Conservation (phyloP, 306 rosid species). For the Datisca glomerata region DNA sequence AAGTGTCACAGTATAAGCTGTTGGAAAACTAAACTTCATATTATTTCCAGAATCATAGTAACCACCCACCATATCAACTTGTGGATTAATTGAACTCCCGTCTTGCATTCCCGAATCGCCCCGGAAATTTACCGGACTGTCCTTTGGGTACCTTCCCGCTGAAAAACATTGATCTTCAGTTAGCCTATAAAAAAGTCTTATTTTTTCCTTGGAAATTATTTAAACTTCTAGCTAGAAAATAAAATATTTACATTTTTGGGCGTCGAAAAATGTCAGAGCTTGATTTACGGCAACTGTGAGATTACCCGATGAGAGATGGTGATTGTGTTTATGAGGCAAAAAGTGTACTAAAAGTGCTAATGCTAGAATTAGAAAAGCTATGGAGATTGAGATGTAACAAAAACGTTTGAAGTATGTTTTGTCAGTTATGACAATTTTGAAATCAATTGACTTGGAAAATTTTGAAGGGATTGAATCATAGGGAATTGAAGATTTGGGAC, state of each 20-base stretch:
- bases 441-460: conserved; percentile 42
- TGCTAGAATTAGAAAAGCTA: conserved; percentile 22
- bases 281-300: conserved; percentile 50
- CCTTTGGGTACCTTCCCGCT: conserved; percentile 62
- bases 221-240: neutral
- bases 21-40: conserved; percentile 67
- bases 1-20: conserved; percentile 69
- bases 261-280: conserved; percentile 66
- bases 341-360: conserved; percentile 26
- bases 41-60: conserved; percentile 86
- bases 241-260: conserved; percentile 49
- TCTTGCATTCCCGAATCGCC: conserved; percentile 65
- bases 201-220: conserved; percentile 3
- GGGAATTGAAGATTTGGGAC: conserved; percentile 24
- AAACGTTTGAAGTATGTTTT: conserved; percentile 29
- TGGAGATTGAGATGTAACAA: conserved; percentile 19
- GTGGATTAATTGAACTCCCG: conserved; percentile 25
- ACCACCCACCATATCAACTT: conserved; percentile 49
- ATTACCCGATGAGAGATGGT: conserved; percentile 29
- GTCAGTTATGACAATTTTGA: conserved; percentile 38
- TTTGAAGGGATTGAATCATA: conserved; percentile 41
- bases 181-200: neutral
- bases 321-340: conserved; percentile 29
- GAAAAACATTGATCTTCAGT: too few species aligned
- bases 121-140: conserved; percentile 49